A percentile compares a stretch with the other conserved stretches of the same genome.
These are phyloP conservation scores for Lodderomyces elongisporus DNA, from an alignment of 1,139 yeast genomes.

Conservation along the genomic window DNA sequence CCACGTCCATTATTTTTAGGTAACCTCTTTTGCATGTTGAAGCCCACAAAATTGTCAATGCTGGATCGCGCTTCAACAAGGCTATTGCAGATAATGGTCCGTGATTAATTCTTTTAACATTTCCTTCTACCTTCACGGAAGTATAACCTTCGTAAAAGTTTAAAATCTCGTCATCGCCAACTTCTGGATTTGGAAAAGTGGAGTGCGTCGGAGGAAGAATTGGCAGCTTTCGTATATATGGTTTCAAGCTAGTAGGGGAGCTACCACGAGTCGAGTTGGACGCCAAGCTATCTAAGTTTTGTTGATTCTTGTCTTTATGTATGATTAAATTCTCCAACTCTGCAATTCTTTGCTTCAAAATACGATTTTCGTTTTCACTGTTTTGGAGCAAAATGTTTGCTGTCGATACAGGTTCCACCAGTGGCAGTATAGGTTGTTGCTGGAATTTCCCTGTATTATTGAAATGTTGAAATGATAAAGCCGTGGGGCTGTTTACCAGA, in stretches of 20 bases:
- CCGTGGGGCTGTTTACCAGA: not conserved
- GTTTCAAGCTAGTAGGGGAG: not conserved
- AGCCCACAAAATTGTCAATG: conserved; percentile 20
- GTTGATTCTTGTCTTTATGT: not conserved
- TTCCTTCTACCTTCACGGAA: conserved; percentile 22
- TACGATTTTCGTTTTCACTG: not conserved
- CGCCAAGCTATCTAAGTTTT: not conserved
- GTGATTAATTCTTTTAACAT: conserved; percentile 23
- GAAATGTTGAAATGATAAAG: not conserved
- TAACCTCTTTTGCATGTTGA: conserved; percentile 6
- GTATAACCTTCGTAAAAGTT: conserved; percentile 30
- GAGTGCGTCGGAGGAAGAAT: conserved; percentile 8
- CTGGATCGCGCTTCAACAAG: conserved; percentile 28
- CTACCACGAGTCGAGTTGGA: not conserved
- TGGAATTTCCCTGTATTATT: conserved; percentile 1
- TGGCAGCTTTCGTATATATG: conserved; percentile 1
- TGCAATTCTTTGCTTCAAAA: conserved; percentile 4
- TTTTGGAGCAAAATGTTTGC: not conserved
- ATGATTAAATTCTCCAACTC: conserved; percentile 4
- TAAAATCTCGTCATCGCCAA: conserved; percentile 18
- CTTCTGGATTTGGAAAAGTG: conserved; percentile 23
- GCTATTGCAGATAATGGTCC: conserved; percentile 41
- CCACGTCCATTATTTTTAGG: conserved; percentile 2
- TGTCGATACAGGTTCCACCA: conserved; percentile 4
- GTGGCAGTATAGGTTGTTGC: not conserved